phyloP scores from a whole-genome alignment of 2,329 filamentous ascomycete genomes.

The Lanzia echinophila region DNA sequence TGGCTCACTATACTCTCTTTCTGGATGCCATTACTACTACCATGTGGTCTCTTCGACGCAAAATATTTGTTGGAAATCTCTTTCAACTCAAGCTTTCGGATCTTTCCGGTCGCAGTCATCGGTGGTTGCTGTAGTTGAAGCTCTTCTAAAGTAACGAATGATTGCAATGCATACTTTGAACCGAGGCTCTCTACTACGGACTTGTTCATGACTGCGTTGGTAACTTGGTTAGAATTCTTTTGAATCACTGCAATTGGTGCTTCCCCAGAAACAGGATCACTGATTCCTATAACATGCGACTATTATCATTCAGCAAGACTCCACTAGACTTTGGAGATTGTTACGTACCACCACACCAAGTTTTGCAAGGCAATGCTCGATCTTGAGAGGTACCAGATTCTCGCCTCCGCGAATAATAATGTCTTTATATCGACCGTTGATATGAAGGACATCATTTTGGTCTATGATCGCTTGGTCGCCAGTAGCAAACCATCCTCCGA shows the following conservation, averaged over 20 bases:
- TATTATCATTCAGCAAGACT: not conserved
- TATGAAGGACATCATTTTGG: slow-evolving; percentile 38
- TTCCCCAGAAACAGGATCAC: not conserved
- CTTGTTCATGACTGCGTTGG: not conserved
- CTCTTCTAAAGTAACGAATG: not conserved
- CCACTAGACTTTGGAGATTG: not conserved
- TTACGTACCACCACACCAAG: not conserved
- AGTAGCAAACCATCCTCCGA: slow-evolving; percentile 42
- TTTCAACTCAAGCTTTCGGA: not conserved
- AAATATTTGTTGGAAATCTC: too few species aligned
- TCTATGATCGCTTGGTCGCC: slow-evolving; percentile 49
- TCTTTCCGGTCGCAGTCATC: not conserved
- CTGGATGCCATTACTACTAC: too few species aligned
- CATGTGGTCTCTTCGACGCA: too few species aligned
- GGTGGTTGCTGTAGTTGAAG: not conserved
- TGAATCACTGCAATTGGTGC: not conserved
- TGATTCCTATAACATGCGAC: not conserved
- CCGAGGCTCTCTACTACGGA: not conserved
- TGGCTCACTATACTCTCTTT: too few species aligned
- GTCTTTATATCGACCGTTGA: slow-evolving; percentile 64
- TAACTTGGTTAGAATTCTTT: not conserved
- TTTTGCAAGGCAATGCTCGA: slow-evolving; percentile 55
- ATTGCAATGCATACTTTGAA: not conserved
- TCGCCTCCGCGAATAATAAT: slow-evolving; percentile 62
- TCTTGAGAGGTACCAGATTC: slow-evolving; percentile 57